Evolutionary conservation across 2,329 filamentous ascomycete species (phyloP), one percentile per base, ranked within the genome.

Genomic region (Aspergillus intermedius): DNA sequence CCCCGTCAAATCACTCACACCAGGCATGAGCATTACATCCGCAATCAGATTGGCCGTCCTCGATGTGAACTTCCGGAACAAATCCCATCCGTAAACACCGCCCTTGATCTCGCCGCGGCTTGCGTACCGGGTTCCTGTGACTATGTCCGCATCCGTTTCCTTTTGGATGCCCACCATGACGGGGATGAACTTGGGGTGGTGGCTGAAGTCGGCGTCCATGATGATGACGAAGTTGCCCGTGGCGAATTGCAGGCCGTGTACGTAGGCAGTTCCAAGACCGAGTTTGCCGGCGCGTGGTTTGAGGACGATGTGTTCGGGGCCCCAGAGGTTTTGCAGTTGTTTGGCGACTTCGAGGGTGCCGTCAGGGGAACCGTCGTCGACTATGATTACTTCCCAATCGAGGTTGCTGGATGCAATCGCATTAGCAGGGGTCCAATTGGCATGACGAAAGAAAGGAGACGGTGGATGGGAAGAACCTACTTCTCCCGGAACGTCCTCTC

Each of bases 191-290:
- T 97, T 98, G 66, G 93, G 93, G 78, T 98, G 93, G 76, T 98
- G 93, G 61, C 83, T 89, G 80, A 98, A 98, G 75, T 98, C 93
- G 73, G 94, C 93, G 77, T 98, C 93, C 93, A 98, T 98, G 80
- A 98, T 98, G 77, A 98, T 88, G 67, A 98, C 88, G 66, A 84
- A 97, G 80, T 94, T 96, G 62, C 93, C 93, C 19, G 84, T 90
- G 21, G 80, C 86, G 67, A 87, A 97, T 69, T 95, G 82, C 52
- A 98, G 79, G 46, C 91, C 91, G 72, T 96, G 91, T 35, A 96
- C 88, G 74, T 97, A 97, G 44, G 91, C 91, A 2, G 91, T 96
- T 59, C 91, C 91, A 44, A 97, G 85, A n/a, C 91, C 91, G 35
- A 96, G 87, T 76, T 97, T 98, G 67, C 94, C 94, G 39, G 88